phyloP scores from a whole-genome alignment of 108 stramenopile genomes.

The Pseudonitzschia delicatissima region DNA sequence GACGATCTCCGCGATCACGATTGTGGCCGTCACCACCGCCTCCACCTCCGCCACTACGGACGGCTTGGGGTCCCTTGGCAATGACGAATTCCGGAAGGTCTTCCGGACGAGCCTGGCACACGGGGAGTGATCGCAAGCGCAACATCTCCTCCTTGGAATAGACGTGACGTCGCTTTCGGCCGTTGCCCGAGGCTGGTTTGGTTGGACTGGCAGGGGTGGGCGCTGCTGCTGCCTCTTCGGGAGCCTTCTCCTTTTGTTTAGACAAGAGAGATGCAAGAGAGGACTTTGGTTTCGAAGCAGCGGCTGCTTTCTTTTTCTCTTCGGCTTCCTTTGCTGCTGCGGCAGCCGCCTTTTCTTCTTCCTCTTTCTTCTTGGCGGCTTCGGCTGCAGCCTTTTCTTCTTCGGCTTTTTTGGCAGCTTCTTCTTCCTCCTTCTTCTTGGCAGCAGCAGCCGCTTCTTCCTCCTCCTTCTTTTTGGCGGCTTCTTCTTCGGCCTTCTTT shows the following conservation, averaged over 20 bases:
- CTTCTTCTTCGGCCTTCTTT: constrained; percentile 28
- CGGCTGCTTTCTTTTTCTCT: constrained; percentile 14
- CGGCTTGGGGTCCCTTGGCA: constrained; percentile 23
- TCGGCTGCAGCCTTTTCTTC: constrained; percentile 31
- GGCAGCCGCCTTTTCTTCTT: constrained; percentile 12
- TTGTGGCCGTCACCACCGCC: constrained; percentile 25
- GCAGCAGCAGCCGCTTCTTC: constrained; percentile 14
- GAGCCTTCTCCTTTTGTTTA: constrained; percentile 1
- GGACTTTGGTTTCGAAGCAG: neutral
- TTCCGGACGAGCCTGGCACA: constrained; percentile 39
- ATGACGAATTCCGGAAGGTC: constrained; percentile 41
- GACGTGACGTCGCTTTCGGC: constrained; percentile 25
- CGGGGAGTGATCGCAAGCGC: constrained; percentile 29
- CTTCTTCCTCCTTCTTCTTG: constrained; percentile 29
- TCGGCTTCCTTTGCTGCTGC: constrained; percentile 15
- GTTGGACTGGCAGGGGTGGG: neutral
- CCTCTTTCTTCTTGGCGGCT: neutral
- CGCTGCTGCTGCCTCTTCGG: constrained; percentile 13
- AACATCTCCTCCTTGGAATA: constrained; percentile 44
- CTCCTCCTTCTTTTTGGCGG: constrained; percentile 8
- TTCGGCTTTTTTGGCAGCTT: constrained; percentile 26
- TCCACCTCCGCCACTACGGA: constrained; percentile 20
- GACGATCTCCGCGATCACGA: constrained; percentile 11
- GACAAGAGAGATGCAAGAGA: constrained; percentile 15
- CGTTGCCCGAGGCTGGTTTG: constrained; percentile 6